A percentile compares a stretch with the other conserved stretches of the same genome.
Evolutionary conservation across 768 basidiomycete species (phyloP).

Genomic region (Mycena metata): DNA sequence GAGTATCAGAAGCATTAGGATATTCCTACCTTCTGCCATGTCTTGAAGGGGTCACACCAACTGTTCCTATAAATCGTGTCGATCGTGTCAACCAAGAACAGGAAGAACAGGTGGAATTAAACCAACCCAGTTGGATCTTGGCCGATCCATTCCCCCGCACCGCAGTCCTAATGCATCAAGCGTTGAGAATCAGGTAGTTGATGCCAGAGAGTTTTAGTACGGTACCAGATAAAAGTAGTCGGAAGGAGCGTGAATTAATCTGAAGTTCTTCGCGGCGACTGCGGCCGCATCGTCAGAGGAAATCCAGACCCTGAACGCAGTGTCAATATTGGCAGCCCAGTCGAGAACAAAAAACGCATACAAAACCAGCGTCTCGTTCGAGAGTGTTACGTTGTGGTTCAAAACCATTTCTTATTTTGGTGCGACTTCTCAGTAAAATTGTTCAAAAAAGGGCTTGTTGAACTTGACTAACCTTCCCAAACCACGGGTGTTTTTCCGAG

Average conservation of each 20-base stretch:
- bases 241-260: slow-evolving; percentile 76
- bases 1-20: background rate
- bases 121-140: slow-evolving; percentile 57
- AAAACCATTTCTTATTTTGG: slow-evolving; percentile 77
- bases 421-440: slow-evolving; percentile 40
- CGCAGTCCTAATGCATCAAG: slow-evolving; percentile 65
- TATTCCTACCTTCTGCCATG: slow-evolving; percentile 74
- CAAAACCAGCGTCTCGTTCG: slow-evolving; percentile 70
- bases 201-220: background rate
- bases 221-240: slow-evolving; percentile 82
- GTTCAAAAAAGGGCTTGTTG: slow-evolving; percentile 32
- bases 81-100: background rate
- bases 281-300: slow-evolving; percentile 70
- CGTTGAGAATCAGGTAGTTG: background rate
- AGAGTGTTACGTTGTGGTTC: slow-evolving; percentile 61
- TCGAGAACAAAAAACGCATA: slow-evolving; percentile 44
- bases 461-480: slow-evolving; percentile 71
- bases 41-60: slow-evolving; percentile 87
- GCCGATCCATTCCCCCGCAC: slow-evolving; percentile 80
- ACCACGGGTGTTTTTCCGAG: slow-evolving; percentile 84
- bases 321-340: background rate
- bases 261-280: slow-evolving; percentile 72
- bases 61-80: slow-evolving; percentile 57
- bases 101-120: background rate
- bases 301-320: slow-evolving; percentile 74